Percentiles rank a stretch among this genome's conserved stretches.
These are phyloP conservation scores for Trypanosomatidae sp. DNA, from an alignment of 208 protist species.

Conservation along the genomic window DNA sequence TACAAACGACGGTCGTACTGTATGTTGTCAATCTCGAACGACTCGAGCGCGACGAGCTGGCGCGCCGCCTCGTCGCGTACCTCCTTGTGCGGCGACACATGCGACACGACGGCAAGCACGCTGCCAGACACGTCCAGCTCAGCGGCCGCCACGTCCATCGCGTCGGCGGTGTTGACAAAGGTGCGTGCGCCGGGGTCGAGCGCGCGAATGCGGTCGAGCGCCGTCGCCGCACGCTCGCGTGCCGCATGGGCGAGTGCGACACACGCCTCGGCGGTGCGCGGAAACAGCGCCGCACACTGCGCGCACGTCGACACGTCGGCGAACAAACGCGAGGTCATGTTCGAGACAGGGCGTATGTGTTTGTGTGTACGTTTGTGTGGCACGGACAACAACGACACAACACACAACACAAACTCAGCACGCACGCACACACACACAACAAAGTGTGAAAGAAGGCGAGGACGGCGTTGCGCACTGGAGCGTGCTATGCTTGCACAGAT, in stretches of 20 bases:
- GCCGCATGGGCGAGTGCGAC: slow-evolving; percentile 23
- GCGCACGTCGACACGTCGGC: slow-evolving; percentile 18
- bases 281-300: slow-evolving; percentile 55
- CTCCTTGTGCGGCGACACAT: slow-evolving; percentile 30
- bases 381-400: no score
- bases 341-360: no score
- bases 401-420: no score
- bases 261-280: slow-evolving; percentile 31
- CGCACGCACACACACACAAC: no score
- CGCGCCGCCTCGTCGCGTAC: slow-evolving; percentile 54
- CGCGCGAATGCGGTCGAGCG: slow-evolving; percentile 29
- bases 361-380: no score
- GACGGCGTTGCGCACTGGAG: no score
- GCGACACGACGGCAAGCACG: slow-evolving; percentile 45
- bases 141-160: slow-evolving; percentile 30
- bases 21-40: slow-evolving; percentile 56
- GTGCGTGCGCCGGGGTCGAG: slow-evolving; percentile 11
- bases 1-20: slow-evolving; percentile 51
- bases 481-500: no score
- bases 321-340: slow-evolving; percentile 33
- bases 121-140: slow-evolving; percentile 42
- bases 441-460: no score
- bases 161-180: slow-evolving; percentile 40
- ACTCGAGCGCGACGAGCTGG: slow-evolving; percentile 40
- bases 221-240: slow-evolving; percentile 23